Conservation (phyloP, 805 yeast species). For the Yamadazyma endophytica region DNA sequence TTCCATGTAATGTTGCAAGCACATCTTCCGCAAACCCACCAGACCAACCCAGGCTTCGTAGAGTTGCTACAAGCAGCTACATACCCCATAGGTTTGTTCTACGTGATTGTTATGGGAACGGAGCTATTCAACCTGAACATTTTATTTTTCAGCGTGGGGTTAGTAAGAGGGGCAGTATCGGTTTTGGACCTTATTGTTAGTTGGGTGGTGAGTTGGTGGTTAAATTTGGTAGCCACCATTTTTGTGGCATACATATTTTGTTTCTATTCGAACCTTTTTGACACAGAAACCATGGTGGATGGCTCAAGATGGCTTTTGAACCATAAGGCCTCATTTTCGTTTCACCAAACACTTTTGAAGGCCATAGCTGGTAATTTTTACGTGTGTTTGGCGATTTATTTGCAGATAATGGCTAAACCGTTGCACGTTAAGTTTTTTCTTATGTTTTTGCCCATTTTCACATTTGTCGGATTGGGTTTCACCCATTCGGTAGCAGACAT, state of each 20-base stretch:
- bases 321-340: slow-evolving; percentile 41
- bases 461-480: slow-evolving; percentile 76
- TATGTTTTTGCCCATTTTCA: slow-evolving; percentile 65
- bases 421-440: slow-evolving; percentile 66
- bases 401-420: slow-evolving; percentile 77
- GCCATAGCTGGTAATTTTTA: slow-evolving; percentile 75
- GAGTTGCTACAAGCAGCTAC: slow-evolving; percentile 55
- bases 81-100: slow-evolving; percentile 71
- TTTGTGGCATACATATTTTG: slow-evolving; percentile 66
- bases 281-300: slow-evolving; percentile 32
- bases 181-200: slow-evolving; percentile 57
- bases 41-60: slow-evolving; percentile 48
- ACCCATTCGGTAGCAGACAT: slow-evolving; percentile 83
- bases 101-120: slow-evolving; percentile 70
- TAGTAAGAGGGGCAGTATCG: slow-evolving; percentile 66
- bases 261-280: slow-evolving; percentile 49
- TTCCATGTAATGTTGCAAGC: slow-evolving; percentile 54
- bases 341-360: slow-evolving; percentile 62
- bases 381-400: slow-evolving; percentile 70
- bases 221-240: slow-evolving; percentile 60
- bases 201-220: slow-evolving; percentile 65
- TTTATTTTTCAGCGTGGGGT: slow-evolving; percentile 64
- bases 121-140: slow-evolving; percentile 76
- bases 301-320: slow-evolving; percentile 50
- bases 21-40: slow-evolving; percentile 39